Conservation (phyloP, 345 rosid species). For the Syzygium aqueum region DNA sequence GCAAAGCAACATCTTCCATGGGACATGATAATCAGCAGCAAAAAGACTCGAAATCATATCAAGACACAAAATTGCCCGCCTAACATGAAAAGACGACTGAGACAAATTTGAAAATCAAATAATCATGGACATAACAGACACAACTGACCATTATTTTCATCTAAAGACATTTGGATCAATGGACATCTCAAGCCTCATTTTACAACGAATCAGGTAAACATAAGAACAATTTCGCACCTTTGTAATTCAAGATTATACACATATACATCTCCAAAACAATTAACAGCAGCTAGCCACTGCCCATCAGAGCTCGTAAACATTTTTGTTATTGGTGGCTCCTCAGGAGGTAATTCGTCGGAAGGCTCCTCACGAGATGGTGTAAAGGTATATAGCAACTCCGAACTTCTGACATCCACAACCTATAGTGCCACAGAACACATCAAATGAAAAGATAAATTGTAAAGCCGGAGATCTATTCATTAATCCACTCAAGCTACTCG, state of each 20-base stretch:
- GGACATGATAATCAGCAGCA: background rate
- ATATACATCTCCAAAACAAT: conserved; percentile 89
- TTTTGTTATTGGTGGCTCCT: conserved; percentile 83
- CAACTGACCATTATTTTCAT: background rate
- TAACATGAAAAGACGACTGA: background rate
- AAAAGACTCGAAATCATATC: background rate
- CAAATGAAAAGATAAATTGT: background rate
- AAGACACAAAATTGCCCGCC: background rate
- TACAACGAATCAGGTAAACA: background rate
- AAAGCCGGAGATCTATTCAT: background rate
- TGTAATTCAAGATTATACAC: conserved; percentile 71
- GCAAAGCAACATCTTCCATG: background rate
- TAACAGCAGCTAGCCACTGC: conserved; percentile 88
- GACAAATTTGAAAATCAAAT: background rate
- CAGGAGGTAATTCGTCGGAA: conserved; percentile 33
- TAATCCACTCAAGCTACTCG: background rate
- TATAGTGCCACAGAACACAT: conserved; percentile 2
- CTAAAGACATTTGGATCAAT: background rate
- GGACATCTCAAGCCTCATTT: background rate
- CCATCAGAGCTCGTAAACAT: conserved; percentile 80
- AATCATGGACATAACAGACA: background rate
- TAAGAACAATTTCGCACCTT: conserved; percentile 31
- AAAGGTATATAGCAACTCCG: conserved; percentile 47
- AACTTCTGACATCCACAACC: conserved; percentile 61
- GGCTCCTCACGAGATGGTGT: conserved; percentile 46